phyloP scores from a whole-genome alignment of 495 filamentous ascomycete genomes.

The Aspergillus ellipticus region DNA sequence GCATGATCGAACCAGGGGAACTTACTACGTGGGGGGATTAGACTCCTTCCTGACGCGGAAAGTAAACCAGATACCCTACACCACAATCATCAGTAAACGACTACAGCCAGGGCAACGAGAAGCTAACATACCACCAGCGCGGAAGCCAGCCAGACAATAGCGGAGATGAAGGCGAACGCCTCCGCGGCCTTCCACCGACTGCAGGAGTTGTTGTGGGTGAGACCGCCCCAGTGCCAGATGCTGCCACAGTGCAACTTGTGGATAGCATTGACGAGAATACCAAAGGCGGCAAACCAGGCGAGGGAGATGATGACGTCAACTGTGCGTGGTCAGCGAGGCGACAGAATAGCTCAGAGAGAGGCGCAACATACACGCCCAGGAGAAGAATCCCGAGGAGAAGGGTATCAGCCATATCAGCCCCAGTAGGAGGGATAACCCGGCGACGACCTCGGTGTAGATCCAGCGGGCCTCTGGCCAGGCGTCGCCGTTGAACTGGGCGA shows the following conservation, averaged over 20 bases:
- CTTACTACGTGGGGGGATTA: slow-evolving; percentile 16
- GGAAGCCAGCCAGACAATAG: slow-evolving; percentile 62
- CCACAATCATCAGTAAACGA: slow-evolving; percentile 1
- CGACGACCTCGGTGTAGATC: slow-evolving; percentile 61
- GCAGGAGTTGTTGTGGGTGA: slow-evolving; percentile 42
- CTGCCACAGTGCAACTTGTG: slow-evolving; percentile 50
- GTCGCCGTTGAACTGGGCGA: slow-evolving; percentile 32
- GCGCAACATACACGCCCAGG: slow-evolving; percentile 37
- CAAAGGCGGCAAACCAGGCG: slow-evolving; percentile 63
- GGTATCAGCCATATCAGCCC: slow-evolving; percentile 55
- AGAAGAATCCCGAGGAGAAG: slow-evolving; percentile 42
- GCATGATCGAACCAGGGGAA: neutral
- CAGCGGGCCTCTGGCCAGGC: slow-evolving; percentile 45
- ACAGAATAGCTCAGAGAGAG: neutral
- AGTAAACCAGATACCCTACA: slow-evolving; percentile 43
- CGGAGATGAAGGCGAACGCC: slow-evolving; percentile 66
- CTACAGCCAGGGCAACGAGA: neutral
- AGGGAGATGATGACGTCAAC: slow-evolving; percentile 57
- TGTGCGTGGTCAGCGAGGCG: slow-evolving; percentile 13
- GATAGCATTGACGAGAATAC: slow-evolving; percentile 56
- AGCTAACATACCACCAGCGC: slow-evolving; percentile 43
- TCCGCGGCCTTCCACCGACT: slow-evolving; percentile 62
- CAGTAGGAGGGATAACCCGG: slow-evolving; percentile 49
- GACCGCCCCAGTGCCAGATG: slow-evolving; percentile 46
- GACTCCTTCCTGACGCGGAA: slow-evolving; percentile 27